phyloP scores from a whole-genome alignment of 2,329 filamentous ascomycete species.

The Colletotrichum sublineola region DNA sequence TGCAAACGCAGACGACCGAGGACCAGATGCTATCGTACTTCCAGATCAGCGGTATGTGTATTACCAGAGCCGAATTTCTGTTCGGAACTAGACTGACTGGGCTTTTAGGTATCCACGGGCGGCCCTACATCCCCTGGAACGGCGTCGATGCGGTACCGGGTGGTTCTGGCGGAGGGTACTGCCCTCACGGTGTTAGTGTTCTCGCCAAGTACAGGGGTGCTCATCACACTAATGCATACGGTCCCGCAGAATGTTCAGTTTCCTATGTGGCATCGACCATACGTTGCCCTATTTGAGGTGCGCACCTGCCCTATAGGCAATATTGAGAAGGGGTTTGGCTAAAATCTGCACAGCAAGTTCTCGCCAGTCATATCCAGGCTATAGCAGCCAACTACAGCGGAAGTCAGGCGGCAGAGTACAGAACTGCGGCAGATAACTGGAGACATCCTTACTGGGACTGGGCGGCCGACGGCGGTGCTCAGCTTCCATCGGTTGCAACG shows the following conservation, averaged over 20 bases:
- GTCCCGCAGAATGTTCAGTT: conserved; percentile 56
- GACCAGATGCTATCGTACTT: conserved; percentile 63
- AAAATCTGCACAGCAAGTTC: conserved; percentile 59
- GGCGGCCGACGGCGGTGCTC: conserved; percentile 52
- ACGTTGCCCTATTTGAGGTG: conserved; percentile 67
- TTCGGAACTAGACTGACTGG: neutral
- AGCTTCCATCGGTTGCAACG: conserved; percentile 58
- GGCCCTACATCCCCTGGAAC: conserved; percentile 59
- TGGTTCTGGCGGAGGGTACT: conserved; percentile 43
- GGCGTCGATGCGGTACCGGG: conserved; percentile 9
- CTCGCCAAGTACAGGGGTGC: neutral
- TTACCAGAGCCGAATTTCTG: neutral
- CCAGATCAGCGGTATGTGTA: conserved; percentile 59
- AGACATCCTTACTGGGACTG: conserved; percentile 69
- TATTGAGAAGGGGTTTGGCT: neutral
- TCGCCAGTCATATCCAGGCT: conserved; percentile 60
- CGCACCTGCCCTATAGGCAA: conserved; percentile 23
- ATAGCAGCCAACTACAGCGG: conserved; percentile 61
- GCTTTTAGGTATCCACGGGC: conserved; percentile 56
- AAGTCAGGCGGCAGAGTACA: conserved; percentile 53
- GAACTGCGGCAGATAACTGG: conserved; percentile 59
- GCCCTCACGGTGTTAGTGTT: conserved; percentile 42
- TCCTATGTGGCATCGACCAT: conserved; percentile 69
- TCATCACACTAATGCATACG: neutral
- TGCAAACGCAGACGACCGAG: conserved; percentile 58